Base-by-base conservation (phyloP, 768 basidiomycete genomes). In the Roridomyces roridus region DNA sequence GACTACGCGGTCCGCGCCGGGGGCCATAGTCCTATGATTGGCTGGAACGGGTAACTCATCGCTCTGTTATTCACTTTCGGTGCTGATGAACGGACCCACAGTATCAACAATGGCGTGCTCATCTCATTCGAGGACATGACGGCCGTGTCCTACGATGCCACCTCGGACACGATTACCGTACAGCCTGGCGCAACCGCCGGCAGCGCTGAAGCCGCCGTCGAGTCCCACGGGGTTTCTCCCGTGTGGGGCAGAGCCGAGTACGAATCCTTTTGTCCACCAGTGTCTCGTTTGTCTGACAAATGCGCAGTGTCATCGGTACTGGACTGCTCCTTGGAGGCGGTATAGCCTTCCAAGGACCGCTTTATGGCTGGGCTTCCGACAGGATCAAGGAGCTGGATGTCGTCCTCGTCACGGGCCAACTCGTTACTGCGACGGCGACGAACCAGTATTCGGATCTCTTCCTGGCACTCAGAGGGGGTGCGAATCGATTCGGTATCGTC, bases 31-130 rank as follows among this genome's bases (percentile, higher is more conserved):
- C 76, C 68, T 11, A 76, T 76, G 72, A 69, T 62, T 15, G 77
- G 74, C 17, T 79, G 76, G 77, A 78, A 79, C 65, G 77, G 67
- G 78, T 79, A 57, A 46, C n/a, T n/a, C n/a, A n/a, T n/a, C n/a
- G 75, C 53, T 14, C 46, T 17, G 18, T 35, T 23, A 9, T 63
- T 43, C 26, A 23, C 39, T 34, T 43, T 15, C 20, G 6, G 8
- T 31, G 25, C 35, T 31, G 31, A n/a, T n/a, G n/a, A n/a, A 11
- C 18, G 28, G 11, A n/a, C 20, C 21, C 23, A 18, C 54, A 79
- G 77, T 46, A 70, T 77, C 40, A 60, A 72, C 14, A 69, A 71
- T 35, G 76, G 76, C 10, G 67, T 79, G 35, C 65, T 78, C 10
- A 75, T 80, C 43, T 68, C 64, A 31, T 78, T 79, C 54, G 62